phyloP scores from a whole-genome alignment of 2,329 filamentous ascomycete genomes.

The Diaporthe sp. region DNA sequence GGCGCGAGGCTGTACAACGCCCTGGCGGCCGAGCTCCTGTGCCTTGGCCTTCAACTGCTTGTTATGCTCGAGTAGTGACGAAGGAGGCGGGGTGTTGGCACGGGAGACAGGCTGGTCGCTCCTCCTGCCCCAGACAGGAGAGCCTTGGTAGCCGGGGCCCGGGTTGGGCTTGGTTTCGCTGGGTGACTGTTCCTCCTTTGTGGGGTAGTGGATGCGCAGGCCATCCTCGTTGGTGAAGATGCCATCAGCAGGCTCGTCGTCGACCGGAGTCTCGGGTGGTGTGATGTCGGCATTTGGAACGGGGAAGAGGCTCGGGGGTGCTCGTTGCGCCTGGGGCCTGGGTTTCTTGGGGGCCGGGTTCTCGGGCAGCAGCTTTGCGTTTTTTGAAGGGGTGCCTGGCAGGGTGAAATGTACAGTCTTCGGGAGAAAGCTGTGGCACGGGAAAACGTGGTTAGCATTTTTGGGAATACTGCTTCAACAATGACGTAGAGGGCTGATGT shows the following conservation, averaged over 20 bases:
- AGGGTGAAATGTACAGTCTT: slow-evolving; percentile 91
- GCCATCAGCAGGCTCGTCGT: slow-evolving; percentile 55
- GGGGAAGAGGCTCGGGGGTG: slow-evolving; percentile 64
- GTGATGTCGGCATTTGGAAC: slow-evolving; percentile 57
- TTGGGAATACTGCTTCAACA: background rate
- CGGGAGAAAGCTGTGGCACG: slow-evolving; percentile 81
- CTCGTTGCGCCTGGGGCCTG: slow-evolving; percentile 43
- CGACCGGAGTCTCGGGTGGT: slow-evolving; percentile 65
- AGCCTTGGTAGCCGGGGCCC: slow-evolving; percentile 80
- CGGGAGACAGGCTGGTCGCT: slow-evolving; percentile 83
- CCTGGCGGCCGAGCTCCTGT: slow-evolving; percentile 65
- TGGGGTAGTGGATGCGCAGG: slow-evolving; percentile 65
- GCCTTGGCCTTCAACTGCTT: slow-evolving; percentile 65
- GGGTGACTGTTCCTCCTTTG: slow-evolving; percentile 44
- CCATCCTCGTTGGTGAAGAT: slow-evolving; percentile 69
- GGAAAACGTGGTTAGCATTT: slow-evolving; percentile 28
- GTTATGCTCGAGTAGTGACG: slow-evolving; percentile 78
- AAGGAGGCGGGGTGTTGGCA: slow-evolving; percentile 78
- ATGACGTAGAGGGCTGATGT: slow-evolving; percentile 33
- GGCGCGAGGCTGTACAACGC: slow-evolving; percentile 65
- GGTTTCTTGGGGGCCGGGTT: slow-evolving; percentile 43
- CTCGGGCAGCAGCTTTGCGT: slow-evolving; percentile 37
- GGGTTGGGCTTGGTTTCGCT: slow-evolving; percentile 65
- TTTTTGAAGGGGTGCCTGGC: slow-evolving; percentile 60
- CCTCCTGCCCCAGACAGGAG: slow-evolving; percentile 80